phyloP scores from a whole-genome alignment of 345 rosid species.

The Anacardium occidentale region DNA sequence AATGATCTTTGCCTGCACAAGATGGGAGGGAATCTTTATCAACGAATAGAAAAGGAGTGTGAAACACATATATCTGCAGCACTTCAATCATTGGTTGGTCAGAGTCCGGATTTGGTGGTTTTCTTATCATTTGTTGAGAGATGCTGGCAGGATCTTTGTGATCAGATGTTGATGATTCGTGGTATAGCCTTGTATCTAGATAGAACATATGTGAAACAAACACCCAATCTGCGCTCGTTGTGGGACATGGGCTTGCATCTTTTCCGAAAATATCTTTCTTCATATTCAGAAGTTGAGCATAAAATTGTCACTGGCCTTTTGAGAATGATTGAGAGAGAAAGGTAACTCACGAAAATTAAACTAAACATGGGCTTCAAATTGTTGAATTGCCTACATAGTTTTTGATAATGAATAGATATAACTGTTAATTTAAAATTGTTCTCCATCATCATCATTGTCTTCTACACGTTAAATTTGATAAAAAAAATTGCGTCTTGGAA shows the following conservation, averaged over 20 bases:
- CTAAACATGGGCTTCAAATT: background rate
- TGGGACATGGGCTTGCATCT: constrained; percentile 99
- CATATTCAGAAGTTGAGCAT: constrained; percentile 86
- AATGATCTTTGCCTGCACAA: constrained; percentile 85
- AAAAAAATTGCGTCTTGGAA: background rate
- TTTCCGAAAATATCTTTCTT: constrained; percentile 81
- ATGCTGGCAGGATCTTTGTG: constrained; percentile 95
- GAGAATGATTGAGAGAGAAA: constrained; percentile 91
- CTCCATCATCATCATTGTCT: background rate
- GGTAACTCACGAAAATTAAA: constrained; percentile 42
- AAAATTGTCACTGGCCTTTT: constrained; percentile 92
- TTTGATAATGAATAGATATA: background rate
- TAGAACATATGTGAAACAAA: constrained; percentile 89
- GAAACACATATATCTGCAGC: constrained; percentile 75
- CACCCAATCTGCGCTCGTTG: constrained; percentile 71
- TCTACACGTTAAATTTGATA: too few relatives aligned
- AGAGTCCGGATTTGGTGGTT: constrained; percentile 89
- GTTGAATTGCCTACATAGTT: background rate
- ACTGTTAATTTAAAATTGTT: background rate
- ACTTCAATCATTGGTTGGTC: constrained; percentile 82
- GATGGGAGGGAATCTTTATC: constrained; percentile 88
- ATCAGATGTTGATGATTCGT: constrained; percentile 96
- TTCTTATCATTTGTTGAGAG: constrained; percentile 87
- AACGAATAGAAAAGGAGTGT: constrained; percentile 82
- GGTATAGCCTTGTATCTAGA: constrained; percentile 91